Conservation (phyloP, 2,329 filamentous ascomycete genomes). For the Stemphylium vesicarium region DNA sequence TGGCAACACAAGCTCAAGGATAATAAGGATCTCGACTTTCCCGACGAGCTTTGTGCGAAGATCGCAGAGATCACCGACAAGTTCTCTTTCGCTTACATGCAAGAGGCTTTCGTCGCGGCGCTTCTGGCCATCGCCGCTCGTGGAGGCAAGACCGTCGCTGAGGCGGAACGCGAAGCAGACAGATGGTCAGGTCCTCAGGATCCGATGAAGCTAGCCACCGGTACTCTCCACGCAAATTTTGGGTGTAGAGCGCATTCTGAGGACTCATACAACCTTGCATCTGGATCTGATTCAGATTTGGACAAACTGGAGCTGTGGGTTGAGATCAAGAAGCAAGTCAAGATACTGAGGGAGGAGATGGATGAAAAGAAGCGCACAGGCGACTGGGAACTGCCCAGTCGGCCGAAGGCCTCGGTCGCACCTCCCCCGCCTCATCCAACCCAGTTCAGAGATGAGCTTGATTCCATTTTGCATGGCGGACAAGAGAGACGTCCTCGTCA, state of each 20-base stretch:
- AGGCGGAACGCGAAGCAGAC: constrained; percentile 15
- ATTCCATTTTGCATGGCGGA: constrained; percentile 28
- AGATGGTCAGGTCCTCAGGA: constrained; percentile 39
- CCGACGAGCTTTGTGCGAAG: constrained; percentile 48
- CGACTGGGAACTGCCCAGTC: constrained; percentile 6
- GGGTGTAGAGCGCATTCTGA: constrained; percentile 1
- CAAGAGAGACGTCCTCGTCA: constrained; percentile 6
- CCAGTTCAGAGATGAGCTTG: constrained; percentile 30
- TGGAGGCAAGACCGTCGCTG: constrained; percentile 19
- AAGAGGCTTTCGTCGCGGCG: constrained; percentile 52
- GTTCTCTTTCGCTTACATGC: constrained; percentile 56
- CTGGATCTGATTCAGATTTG: constrained; percentile 27
- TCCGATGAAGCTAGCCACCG: constrained; percentile 21
- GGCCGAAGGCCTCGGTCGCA: neutral
- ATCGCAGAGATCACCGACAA: constrained; percentile 53
- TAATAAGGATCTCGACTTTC: constrained; percentile 49
- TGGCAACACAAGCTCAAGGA: constrained; percentile 53
- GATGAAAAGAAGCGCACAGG: constrained; percentile 25
- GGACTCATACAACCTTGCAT: neutral
- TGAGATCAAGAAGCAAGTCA: constrained; percentile 52
- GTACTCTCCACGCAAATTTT: constrained; percentile 13
- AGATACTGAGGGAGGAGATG: constrained; percentile 52
- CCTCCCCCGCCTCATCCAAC: neutral
- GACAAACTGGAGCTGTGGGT: constrained; percentile 50
- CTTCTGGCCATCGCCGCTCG: constrained; percentile 47